Evolutionary conservation across 768 basidiomycete species (phyloP).

Genomic region (Tulasnella sp.): DNA sequence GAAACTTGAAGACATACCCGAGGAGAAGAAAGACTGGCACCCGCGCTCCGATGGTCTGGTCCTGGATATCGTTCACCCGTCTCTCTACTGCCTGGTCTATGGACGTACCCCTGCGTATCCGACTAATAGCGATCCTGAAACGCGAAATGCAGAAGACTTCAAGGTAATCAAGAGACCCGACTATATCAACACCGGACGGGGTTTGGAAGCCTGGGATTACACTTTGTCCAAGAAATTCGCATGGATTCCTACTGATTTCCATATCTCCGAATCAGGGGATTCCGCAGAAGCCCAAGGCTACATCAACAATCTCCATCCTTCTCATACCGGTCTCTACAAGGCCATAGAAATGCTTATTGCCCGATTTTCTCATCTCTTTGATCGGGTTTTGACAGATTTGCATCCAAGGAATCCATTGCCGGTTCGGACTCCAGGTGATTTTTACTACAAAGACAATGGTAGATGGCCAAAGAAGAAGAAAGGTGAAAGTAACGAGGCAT

Average conservation of each 20-base stretch:
- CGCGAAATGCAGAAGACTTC: neutral
- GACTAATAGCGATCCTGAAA: neutral
- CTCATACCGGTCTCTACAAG: slow-evolving; percentile 5
- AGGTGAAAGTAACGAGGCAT: neutral
- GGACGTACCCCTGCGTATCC: slow-evolving; percentile 21
- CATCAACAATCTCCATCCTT: slow-evolving; percentile 12
- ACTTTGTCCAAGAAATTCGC: neutral
- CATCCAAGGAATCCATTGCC: neutral
- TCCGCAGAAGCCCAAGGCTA: slow-evolving; percentile 1
- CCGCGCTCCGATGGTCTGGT: slow-evolving; percentile 33
- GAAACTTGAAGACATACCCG: slow-evolving; percentile 29
- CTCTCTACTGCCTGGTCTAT: slow-evolving; percentile 31
- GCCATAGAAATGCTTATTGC: slow-evolving; percentile 4
- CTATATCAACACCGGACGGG: neutral
- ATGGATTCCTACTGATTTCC: slow-evolving; percentile 14
- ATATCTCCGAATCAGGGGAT: neutral
- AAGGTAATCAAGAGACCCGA: neutral
- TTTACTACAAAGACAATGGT: neutral
- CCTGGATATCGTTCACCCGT: slow-evolving; percentile 35
- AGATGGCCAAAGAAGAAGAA: neutral
- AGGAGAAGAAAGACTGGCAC: slow-evolving; percentile 34
- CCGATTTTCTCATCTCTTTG: neutral
- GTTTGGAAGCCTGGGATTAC: neutral
- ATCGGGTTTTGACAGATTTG: slow-evolving; percentile 8
- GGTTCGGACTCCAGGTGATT: neutral